Percentiles rank a stretch among this genome's conserved stretches.
Conservation (phyloP, 768 basidiomycete species). For the Lactarius sanguifluus region DNA sequence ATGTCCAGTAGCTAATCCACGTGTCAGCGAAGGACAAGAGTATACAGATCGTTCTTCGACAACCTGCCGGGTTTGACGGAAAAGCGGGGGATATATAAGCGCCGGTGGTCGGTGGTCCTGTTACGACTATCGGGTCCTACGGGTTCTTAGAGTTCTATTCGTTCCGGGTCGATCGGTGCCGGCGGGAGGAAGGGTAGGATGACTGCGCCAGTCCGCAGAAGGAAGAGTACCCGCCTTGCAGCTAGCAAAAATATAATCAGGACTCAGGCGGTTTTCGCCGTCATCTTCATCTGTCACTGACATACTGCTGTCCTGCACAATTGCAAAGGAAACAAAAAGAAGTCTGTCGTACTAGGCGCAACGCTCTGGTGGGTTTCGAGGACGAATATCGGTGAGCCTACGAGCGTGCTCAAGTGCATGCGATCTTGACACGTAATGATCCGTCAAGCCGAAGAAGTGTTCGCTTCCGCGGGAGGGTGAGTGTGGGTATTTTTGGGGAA, state of each 20-base stretch:
- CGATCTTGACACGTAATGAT: background rate
- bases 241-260: background rate
- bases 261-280: background rate
- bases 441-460: too few relatives aligned
- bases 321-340: background rate
- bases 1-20: background rate
- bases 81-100: too few relatives aligned
- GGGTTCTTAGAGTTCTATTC: background rate
- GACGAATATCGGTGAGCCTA: background rate
- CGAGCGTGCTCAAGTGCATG: background rate
- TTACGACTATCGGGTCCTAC: background rate
- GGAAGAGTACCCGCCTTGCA: too few relatives aligned
- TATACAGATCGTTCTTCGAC: background rate
- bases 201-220: background rate
- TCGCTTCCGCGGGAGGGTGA: background rate
- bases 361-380: background rate
- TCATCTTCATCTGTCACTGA: background rate
- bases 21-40: background rate
- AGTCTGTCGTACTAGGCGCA: background rate
- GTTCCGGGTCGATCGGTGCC: background rate
- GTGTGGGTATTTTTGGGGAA: background rate
- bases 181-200: background rate
- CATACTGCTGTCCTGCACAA: background rate
- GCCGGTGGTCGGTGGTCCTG: too few relatives aligned
- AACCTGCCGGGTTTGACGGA: background rate